Evolutionary conservation across 2,329 filamentous ascomycete species (phyloP), one percentile per base, ranked within the genome.

Genomic region (Colletotrichum sp.): DNA sequence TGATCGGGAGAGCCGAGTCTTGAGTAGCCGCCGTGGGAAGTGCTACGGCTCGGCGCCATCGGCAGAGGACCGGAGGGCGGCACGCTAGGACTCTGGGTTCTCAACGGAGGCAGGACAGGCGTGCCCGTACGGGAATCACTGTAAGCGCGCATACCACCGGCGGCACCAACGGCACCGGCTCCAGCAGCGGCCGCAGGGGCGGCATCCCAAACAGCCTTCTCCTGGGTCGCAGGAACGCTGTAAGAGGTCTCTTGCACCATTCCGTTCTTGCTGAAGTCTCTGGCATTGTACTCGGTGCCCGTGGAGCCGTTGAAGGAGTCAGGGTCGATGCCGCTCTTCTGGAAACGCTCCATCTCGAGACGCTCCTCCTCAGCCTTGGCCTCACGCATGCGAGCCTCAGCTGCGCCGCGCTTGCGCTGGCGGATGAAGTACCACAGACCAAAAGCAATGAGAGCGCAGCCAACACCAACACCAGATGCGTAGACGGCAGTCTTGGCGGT

Each of bases 401-500:
- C 81, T 24, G 86, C 85, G 14, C 92, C 92, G 0, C 83, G 84
- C 57, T 88, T 86, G 48, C 91, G 88, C 81, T 92, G 90, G 57
- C 86, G 86, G 80, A 91, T 84, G 83, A 89, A 92, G 85, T 89
- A 91, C 80, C 90, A 89, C 24, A 88, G 80, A 8, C 87, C 83
- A 0, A 84, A 83, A 32, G 81, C 83, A 18, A 89, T 30, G 1
- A 89, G 79, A 7, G 88, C 75, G 28, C 84, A 87, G 8, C 82
- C 89, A 1, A 87, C 86, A 39, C 83, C 86, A n/a, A 83, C 88
- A 3, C 84, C 86, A 14, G 84, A 85, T 4, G 86, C 88, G 78
- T 91, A 92, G 60, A 93, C 83, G 68, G 86, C 91, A 3, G 86
- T 85, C 83, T 90, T 92, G 78, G 89, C 84, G 9, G 82, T 83